Percentiles rank a stretch among this genome's conserved stretches.
Conservation (phyloP, 2,329 filamentous ascomycete species). For the Pyricularia pennisetigena region DNA sequence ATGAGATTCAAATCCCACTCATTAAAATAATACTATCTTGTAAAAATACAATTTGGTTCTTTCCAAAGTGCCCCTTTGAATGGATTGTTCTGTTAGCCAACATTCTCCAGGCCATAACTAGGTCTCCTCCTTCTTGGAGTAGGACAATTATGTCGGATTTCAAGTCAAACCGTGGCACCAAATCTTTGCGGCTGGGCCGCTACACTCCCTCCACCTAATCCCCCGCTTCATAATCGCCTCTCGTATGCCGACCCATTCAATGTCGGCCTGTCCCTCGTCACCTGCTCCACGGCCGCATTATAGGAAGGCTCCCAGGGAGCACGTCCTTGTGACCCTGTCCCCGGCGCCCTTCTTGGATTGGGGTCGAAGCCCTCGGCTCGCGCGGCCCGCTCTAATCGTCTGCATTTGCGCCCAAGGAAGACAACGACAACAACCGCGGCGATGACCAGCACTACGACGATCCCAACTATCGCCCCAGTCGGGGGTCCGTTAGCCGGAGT, state of each 20-base stretch:
- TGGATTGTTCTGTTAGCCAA: neutral
- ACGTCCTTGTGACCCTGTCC: neutral
- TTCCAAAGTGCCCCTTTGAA: neutral
- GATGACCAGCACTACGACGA: neutral
- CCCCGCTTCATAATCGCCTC: neutral
- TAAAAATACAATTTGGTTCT: neutral
- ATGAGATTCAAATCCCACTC: neutral
- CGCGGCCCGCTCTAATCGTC: neutral
- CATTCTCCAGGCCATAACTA: neutral
- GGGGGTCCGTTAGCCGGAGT: neutral
- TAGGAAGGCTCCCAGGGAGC: neutral
- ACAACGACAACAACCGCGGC: neutral
- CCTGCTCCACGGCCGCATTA: neutral
- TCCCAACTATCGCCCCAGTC: neutral
- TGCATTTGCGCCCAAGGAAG: neutral
- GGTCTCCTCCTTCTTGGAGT: neutral
- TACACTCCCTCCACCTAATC: neutral
- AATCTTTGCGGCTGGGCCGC: neutral
- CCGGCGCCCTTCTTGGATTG: neutral
- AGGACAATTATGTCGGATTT: neutral
- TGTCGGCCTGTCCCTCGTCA: neutral
- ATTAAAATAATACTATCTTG: neutral
- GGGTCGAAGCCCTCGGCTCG: neutral
- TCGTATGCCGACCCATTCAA: neutral
- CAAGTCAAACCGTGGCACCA: neutral